These are phyloP conservation scores for Adansonia gregorii DNA, from an alignment of 441 rosid genomes.

Conservation along the genomic window DNA sequence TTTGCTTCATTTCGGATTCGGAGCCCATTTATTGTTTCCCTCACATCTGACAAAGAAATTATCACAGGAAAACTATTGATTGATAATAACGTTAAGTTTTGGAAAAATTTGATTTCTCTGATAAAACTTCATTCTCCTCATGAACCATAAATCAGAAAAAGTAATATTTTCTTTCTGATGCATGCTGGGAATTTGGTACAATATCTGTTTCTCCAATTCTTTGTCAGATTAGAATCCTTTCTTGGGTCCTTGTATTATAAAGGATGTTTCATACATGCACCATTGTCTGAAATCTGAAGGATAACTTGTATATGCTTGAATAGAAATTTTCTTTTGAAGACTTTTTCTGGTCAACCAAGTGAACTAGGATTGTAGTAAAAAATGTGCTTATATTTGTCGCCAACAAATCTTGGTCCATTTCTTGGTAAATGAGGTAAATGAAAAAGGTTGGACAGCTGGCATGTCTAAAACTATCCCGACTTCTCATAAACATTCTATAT, in stretches of 20 bases:
- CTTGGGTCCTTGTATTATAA: not conserved
- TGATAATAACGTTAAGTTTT: not conserved
- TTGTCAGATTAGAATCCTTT: not conserved
- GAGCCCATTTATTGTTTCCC: constrained; percentile 75
- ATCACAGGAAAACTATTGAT: constrained; percentile 66
- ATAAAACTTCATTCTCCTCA: not conserved
- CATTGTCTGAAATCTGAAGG: constrained; percentile 1
- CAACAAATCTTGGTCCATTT: constrained; percentile 9
- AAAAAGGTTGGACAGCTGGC: not conserved
- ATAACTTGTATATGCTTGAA: not conserved
- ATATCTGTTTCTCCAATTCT: not conserved
- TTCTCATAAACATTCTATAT: not conserved
- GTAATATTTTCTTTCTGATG: not conserved
- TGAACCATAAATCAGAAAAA: constrained; percentile 4
- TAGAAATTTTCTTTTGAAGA: not conserved
- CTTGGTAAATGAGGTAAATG: not conserved
- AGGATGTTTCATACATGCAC: not conserved
- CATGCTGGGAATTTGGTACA: not conserved
- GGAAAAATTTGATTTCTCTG: constrained; percentile 10
- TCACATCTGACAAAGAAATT: constrained; percentile 80
- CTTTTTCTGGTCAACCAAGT: not conserved
- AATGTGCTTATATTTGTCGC: not conserved
- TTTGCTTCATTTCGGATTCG: constrained; percentile 85
- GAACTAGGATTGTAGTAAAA: not conserved
- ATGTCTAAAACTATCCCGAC: not conserved